Percentiles rank a stretch among this genome's conserved stretches.
Conservation (phyloP, 108 stramenopile species). For the Skeletonema tropicum region DNA sequence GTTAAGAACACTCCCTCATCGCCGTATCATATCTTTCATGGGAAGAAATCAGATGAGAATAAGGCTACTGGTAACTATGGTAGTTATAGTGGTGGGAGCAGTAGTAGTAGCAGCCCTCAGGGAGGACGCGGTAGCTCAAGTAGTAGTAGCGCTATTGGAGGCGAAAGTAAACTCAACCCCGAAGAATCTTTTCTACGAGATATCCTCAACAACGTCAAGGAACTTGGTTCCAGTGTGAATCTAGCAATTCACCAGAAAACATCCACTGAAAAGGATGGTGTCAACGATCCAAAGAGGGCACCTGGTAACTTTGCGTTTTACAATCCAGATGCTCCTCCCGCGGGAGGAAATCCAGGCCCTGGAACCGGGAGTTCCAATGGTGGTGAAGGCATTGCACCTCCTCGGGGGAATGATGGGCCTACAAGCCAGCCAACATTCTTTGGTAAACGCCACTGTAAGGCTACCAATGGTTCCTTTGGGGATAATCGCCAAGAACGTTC, state of each 20-base stretch:
- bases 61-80: not conserved
- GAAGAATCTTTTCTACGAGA: not conserved
- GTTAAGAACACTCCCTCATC: not conserved
- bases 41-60: not conserved
- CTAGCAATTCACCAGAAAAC: not conserved
- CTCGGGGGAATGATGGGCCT: not conserved
- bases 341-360: not conserved
- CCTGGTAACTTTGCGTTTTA: not conserved
- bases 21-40: not conserved
- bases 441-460: not conserved
- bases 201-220: not conserved
- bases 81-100: not conserved
- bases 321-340: not conserved
- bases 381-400: not conserved
- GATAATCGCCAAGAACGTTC: not conserved
- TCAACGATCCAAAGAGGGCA: not conserved
- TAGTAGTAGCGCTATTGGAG: not conserved
- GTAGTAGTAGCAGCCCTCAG: not conserved
- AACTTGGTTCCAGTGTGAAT: not conserved
- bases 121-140: not conserved
- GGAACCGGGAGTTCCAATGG: not conserved
- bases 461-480: slow-evolving; percentile 2
- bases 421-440: not conserved
- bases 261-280: not conserved
- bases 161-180: not conserved